Evolutionary conservation across 495 filamentous ascomycete species (phyloP).

Genomic region (Lasiosphaeria ovina): DNA sequence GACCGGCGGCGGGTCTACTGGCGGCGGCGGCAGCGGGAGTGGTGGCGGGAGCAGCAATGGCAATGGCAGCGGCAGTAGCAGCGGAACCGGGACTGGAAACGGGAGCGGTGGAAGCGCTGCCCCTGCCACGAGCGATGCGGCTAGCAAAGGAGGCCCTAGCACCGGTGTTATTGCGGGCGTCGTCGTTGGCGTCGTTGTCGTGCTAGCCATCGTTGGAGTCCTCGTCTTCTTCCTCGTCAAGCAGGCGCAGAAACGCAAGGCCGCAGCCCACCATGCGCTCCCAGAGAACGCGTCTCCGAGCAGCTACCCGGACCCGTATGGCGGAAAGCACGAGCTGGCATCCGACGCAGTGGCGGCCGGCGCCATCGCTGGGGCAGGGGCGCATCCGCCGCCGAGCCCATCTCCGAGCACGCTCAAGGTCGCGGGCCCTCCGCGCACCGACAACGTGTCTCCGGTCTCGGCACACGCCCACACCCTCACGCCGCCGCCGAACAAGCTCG

Average conservation of each 20-base stretch:
- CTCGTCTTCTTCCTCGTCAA: conserved; percentile 35
- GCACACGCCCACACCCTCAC: conserved; percentile 23
- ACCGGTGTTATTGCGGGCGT: conserved; percentile 36
- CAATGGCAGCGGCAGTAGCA: conserved; percentile 9
- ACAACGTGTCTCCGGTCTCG: conserved; percentile 42
- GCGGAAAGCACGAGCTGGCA: conserved; percentile 39
- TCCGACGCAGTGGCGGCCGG: conserved; percentile 19
- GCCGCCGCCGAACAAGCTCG: conserved; percentile 25
- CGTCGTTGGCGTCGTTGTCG: conserved; percentile 36
- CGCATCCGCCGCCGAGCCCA: conserved; percentile 27
- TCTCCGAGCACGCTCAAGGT: conserved; percentile 30
- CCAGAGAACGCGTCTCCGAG: conserved; percentile 6
- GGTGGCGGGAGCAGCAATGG: conserved; percentile 11
- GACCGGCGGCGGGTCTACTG: conserved; percentile 3
- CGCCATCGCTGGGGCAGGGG: neutral
- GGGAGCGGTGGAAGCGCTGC: conserved; percentile 9
- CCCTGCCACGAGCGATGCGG: conserved; percentile 4
- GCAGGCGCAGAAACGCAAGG: conserved; percentile 12
- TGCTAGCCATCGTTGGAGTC: conserved; percentile 32
- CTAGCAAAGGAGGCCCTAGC: conserved; percentile 17
- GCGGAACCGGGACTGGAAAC: conserved; percentile 4
- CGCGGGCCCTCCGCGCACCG: conserved; percentile 15
- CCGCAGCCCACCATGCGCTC: conserved; percentile 9
- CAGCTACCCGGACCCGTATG: conserved; percentile 2
- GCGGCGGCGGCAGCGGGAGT: conserved; percentile 20